phyloP scores from a whole-genome alignment of 192 early-diverging fungal species.

The Mortierella alpina region DNA sequence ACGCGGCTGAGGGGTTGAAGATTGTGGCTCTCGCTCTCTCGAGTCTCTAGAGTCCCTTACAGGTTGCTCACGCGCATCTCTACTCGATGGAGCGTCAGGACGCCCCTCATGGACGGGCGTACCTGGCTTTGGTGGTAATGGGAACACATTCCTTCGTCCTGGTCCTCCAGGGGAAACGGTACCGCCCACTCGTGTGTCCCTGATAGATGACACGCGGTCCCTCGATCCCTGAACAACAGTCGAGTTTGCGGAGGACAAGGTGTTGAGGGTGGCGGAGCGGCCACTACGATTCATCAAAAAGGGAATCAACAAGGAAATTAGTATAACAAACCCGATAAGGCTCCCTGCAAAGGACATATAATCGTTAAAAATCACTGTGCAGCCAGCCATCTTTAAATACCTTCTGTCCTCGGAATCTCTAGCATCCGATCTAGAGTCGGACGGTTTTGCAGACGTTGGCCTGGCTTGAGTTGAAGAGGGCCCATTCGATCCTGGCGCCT shows the following conservation, averaged over 20 bases:
- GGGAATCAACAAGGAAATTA: neutral
- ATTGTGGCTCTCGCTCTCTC: slow-evolving; percentile 4
- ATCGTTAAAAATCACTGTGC: neutral
- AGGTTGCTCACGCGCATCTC: neutral
- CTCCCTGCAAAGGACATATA: neutral
- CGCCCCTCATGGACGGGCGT: slow-evolving; percentile 13
- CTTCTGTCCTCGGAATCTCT: slow-evolving; percentile 16
- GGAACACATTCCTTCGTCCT: slow-evolving; percentile 23
- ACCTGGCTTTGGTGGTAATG: slow-evolving; percentile 43
- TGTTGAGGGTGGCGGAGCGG: neutral
- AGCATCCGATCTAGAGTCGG: neutral
- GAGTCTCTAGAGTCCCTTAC: slow-evolving; percentile 6
- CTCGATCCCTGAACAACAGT: neutral
- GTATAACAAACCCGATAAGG: neutral
- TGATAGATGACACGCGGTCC: slow-evolving; percentile 15
- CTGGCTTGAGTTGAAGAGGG: neutral
- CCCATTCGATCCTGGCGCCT: neutral
- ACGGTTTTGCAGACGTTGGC: neutral
- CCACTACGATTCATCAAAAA: neutral
- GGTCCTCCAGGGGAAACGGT: slow-evolving; percentile 14
- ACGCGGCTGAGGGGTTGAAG: neutral
- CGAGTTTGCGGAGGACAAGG: neutral
- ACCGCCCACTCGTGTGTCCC: slow-evolving; percentile 24
- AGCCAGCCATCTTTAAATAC: neutral
- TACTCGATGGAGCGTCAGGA: neutral